Evolutionary conservation across 768 basidiomycete genomes (phyloP).

Genomic region (Lenzites betulinus): DNA sequence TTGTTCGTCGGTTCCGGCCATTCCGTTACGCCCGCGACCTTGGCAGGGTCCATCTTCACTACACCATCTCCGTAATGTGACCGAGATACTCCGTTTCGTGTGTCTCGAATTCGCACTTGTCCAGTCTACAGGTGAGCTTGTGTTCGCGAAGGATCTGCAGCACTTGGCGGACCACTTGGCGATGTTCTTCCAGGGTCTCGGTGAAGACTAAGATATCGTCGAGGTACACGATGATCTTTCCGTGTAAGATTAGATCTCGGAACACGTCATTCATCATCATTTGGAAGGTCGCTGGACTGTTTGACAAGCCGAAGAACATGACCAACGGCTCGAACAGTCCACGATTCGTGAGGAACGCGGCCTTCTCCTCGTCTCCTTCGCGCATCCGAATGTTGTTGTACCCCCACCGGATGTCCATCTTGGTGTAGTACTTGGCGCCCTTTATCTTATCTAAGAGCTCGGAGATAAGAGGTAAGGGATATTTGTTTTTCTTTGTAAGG

Average conservation of each 20-base stretch:
- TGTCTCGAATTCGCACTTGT: constrained; percentile 40
- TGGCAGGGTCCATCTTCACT: constrained; percentile 34
- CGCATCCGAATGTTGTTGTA: constrained; percentile 39
- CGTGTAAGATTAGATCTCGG: constrained; percentile 30
- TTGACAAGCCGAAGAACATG: constrained; percentile 40
- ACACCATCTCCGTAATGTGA: constrained; percentile 21
- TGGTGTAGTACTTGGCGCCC: constrained; percentile 29
- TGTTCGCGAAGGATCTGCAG: constrained; percentile 29
- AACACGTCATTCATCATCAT: constrained; percentile 33
- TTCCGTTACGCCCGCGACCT: constrained; percentile 28
- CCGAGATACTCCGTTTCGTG: constrained; percentile 35
- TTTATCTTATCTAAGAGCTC: constrained; percentile 29
- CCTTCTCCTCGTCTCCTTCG: constrained; percentile 44
- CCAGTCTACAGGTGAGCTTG: constrained; percentile 35
- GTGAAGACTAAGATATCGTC: constrained; percentile 47
- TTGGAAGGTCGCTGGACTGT: constrained; percentile 40
- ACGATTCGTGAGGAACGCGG: constrained; percentile 36
- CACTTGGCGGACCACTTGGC: constrained; percentile 18
- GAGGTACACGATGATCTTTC: constrained; percentile 41
- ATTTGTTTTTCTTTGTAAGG: constrained; percentile 38
- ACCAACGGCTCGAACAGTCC: constrained; percentile 42
- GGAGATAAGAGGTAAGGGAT: constrained; percentile 36
- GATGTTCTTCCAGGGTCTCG: constrained; percentile 26
- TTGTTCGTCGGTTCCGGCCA: constrained; percentile 29
- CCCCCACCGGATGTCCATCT: constrained; percentile 23